Evolutionary conservation across 208 protist species (phyloP).

Genomic region (Trypanosoma boissoni): DNA sequence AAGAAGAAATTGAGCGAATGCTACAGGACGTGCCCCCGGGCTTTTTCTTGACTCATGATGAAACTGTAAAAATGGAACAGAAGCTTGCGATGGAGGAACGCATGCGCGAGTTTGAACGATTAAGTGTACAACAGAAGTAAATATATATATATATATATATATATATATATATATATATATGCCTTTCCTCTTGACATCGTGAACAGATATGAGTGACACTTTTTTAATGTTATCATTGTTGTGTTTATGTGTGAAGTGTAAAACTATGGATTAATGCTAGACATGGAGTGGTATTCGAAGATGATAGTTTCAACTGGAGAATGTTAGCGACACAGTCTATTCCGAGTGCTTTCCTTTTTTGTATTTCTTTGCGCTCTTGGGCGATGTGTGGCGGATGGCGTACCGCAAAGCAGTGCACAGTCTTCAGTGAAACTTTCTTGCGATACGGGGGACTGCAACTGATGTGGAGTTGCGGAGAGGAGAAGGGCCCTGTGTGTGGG

Average conservation of each 20-base stretch:
- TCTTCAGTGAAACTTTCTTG: too few relatives aligned
- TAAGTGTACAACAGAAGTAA: too few relatives aligned
- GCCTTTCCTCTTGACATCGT: too few relatives aligned
- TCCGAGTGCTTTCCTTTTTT: constrained; percentile 24
- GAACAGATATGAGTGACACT: too few relatives aligned
- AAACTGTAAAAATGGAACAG: constrained; percentile 53
- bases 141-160: too few relatives aligned
- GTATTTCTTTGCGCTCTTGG: constrained; percentile 22
- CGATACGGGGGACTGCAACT: constrained; percentile 44
- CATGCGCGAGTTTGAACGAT: constrained; percentile 35
- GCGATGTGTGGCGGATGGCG: constrained; percentile 46
- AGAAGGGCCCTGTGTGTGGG: too few relatives aligned
- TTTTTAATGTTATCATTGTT: too few relatives aligned
- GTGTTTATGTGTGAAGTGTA: too few relatives aligned
- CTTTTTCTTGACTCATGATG: constrained; percentile 74
- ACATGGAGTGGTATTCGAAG: too few relatives aligned
- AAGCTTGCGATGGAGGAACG: constrained; percentile 37
- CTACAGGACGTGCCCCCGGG: constrained; percentile 50
- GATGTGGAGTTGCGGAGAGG: too few relatives aligned
- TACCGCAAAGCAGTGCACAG: constrained; percentile 38
- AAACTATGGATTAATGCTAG: too few relatives aligned
- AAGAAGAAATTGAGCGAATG: constrained; percentile 76
- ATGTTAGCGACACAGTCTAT: constrained; percentile 22
- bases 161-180: too few relatives aligned
- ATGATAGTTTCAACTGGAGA: constrained; percentile 32